Percentiles rank a stretch among this genome's conserved stretches.
phyloP scores from a whole-genome alignment of 257 asterid species.

The Avicennia marina region DNA sequence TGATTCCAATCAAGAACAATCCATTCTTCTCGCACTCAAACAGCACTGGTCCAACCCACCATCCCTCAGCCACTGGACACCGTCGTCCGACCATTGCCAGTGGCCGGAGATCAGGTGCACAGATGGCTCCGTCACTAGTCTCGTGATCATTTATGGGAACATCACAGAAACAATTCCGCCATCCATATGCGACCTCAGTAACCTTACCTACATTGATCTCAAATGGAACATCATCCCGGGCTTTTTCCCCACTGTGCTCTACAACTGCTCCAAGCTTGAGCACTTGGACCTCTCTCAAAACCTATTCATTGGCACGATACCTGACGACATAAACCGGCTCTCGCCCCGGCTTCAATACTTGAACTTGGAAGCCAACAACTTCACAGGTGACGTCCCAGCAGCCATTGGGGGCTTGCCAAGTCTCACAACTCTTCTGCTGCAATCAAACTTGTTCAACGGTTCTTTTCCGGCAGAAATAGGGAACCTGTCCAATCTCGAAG shows the following conservation, averaged over 20 bases:
- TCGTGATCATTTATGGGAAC: slow-evolving; percentile 17
- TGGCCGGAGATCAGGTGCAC: slow-evolving; percentile 78
- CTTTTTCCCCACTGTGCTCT: slow-evolving; percentile 40
- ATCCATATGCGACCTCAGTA: slow-evolving; percentile 46
- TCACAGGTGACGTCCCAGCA: slow-evolving; percentile 59
- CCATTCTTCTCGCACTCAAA: slow-evolving; percentile 52
- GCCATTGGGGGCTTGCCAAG: slow-evolving; percentile 44
- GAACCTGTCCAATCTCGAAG: slow-evolving; percentile 47
- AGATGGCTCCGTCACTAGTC: slow-evolving; percentile 34
- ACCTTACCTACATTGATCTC: slow-evolving; percentile 46
- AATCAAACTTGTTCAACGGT: slow-evolving; percentile 35
- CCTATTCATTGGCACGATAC: slow-evolving; percentile 43
- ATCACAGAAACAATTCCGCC: slow-evolving; percentile 43
- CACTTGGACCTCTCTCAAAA: slow-evolving; percentile 59
- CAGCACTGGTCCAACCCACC: slow-evolving; percentile 53
- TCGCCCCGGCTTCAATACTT: slow-evolving; percentile 38
- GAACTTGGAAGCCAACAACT: slow-evolving; percentile 42
- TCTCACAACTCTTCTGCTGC: slow-evolving; percentile 36
- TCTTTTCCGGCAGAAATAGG: slow-evolving; percentile 64
- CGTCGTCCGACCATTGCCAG: slow-evolving; percentile 53
- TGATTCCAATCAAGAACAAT: slow-evolving; percentile 22
- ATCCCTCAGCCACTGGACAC: slow-evolving; percentile 53
- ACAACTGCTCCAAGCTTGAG: slow-evolving; percentile 42
- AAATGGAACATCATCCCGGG: slow-evolving; percentile 37
- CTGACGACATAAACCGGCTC: slow-evolving; percentile 43